These are phyloP conservation scores for Dictyostelium discoideum DNA, from an alignment of 78 protist genomes.

Conservation along the genomic window DNA sequence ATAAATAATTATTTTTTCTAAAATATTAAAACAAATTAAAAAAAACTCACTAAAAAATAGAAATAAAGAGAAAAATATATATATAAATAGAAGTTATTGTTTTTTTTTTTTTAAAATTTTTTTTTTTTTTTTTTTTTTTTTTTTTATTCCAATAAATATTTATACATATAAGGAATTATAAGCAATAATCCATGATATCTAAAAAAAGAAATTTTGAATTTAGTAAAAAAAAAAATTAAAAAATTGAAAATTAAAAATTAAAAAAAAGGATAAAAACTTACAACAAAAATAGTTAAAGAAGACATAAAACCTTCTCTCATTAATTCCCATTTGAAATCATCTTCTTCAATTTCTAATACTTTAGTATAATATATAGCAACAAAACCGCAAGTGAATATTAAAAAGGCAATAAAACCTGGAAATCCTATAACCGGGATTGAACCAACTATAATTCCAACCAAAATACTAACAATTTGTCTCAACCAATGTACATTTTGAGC, in stretches of 20 bases:
- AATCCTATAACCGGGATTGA: slow-evolving; percentile 25
- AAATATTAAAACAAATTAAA: not conserved
- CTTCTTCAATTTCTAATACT: slow-evolving; percentile 55
- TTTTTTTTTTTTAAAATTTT: not conserved
- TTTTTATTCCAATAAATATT: slow-evolving; percentile 9
- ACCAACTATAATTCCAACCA: slow-evolving; percentile 38
- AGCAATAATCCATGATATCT: slow-evolving; percentile 58
- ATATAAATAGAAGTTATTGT: not conserved
- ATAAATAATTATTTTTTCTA: not conserved
- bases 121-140: not conserved
- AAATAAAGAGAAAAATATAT: not conserved
- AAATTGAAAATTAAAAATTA: not conserved
- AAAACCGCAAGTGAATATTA: not conserved
- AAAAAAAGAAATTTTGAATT: not conserved
- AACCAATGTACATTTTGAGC: slow-evolving; percentile 50
- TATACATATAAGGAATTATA: slow-evolving; percentile 37
- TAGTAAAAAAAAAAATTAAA: not conserved
- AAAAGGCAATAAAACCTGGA: slow-evolving; percentile 10
- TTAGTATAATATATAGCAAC: slow-evolving; percentile 47
- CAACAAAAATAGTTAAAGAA: slow-evolving; percentile 46
- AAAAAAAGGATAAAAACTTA: not conserved
- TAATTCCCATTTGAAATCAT: slow-evolving; percentile 65
- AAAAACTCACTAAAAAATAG: not conserved
- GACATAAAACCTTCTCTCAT: slow-evolving; percentile 67
- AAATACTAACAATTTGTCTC: slow-evolving; percentile 21